phyloP scores from a whole-genome alignment of 805 yeast genomes.

The Ogataea ramenticola region DNA sequence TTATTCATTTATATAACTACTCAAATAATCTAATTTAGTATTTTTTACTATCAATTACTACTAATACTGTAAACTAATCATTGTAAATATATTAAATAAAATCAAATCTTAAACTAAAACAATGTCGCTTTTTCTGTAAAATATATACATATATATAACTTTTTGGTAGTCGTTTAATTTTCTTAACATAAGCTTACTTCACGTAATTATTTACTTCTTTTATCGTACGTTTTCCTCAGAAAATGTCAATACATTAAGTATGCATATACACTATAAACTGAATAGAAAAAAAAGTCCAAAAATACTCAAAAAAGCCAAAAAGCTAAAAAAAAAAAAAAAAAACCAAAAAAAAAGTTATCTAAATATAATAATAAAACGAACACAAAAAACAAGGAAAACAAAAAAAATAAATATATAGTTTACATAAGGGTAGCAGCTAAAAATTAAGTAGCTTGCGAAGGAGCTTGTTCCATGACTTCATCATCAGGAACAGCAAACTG shows the following conservation, averaged over 20 bases:
- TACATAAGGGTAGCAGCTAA: background rate
- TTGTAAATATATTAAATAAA: background rate
- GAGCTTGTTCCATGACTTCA: conserved; percentile 61
- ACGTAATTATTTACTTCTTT: background rate
- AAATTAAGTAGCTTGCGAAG: conserved; percentile 27
- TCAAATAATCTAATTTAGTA: background rate
- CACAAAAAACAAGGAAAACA: conserved; percentile 1
- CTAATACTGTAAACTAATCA: too few species aligned
- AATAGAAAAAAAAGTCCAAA: background rate
- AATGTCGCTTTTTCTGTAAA: too few species aligned
- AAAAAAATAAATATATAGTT: conserved; percentile 1
- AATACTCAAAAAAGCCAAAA: background rate
- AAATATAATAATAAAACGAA: background rate
- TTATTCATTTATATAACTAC: background rate
- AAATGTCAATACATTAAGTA: background rate
- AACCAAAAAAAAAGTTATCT: too few species aligned
- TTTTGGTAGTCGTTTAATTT: too few species aligned
- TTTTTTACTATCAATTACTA: background rate
- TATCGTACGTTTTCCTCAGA: background rate
- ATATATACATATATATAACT: too few species aligned
- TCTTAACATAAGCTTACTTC: too few species aligned
- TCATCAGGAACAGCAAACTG: conserved; percentile 74
- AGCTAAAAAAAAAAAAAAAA: background rate
- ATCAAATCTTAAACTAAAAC: background rate
- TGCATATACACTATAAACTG: background rate